Evolutionary conservation across 2,329 filamentous ascomycete species (phyloP), one percentile per base, ranked within the genome.

Genomic region (Sclerotinia minor): DNA sequence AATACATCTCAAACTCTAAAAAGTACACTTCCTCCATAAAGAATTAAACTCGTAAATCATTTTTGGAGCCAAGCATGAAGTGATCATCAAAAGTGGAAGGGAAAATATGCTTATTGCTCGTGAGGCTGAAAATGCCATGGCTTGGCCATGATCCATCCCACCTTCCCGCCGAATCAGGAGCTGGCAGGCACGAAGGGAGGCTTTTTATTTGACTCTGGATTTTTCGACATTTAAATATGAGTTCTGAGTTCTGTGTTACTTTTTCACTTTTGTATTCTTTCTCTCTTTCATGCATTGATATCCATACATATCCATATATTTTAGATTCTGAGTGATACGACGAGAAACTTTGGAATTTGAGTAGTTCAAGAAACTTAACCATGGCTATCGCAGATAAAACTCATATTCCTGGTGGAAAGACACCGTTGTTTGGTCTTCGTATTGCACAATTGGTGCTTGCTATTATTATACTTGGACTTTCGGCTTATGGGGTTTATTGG

Each of bases 401-500:
- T 41, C 64, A 66, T 52, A 52, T 66, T 41, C 64, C 64, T 5
- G 55, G 47, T 13, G 19, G 4, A 15, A 49, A 24, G 15, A 6
- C 7, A 3, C 17, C 45, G 4, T 32, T 66, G 13, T 2, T 61
- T 17, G 54, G 32, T 41, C 54, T 67, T 6, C 65, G 65, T 15
- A 41, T 64, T 38, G 65, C 32, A n/a, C 65, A 67, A 17, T n/a
- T 64, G 21, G 21, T 32, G 6, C 11, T 67, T 35, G 65, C 58
- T 8, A 24, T 67, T n/a, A 13, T 49, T 21, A 32, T 64, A 45
- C 59, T 67, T 35, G 41, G 29, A 6, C 59, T 64, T n/a, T 54
- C 65, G 19, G 44, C 49, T 5, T 67, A 49, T n/a, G 65, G 65
- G 17, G 38, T 67, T 29, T 47, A 45, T 21, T 64, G 24, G 35